Base-by-base conservation (phyloP, 1,139 yeast species). In the Yamadazyma kanchanaburiensis region DNA sequence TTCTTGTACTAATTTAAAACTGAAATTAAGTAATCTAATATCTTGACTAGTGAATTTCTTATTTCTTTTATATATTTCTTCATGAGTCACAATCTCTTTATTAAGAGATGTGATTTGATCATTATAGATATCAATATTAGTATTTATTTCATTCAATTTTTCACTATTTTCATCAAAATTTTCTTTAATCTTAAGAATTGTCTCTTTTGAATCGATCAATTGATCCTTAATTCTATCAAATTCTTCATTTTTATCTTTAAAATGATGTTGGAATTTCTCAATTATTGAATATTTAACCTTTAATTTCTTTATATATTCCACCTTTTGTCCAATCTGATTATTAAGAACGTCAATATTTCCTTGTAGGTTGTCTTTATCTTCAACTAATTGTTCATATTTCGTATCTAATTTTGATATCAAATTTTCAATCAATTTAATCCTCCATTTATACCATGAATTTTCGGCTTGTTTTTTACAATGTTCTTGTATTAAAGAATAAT, bases 391-490 rank as follows among this genome's bases (percentile, higher is more conserved):
- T 12, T 48, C 48, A 22, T 48, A 39, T 35, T 55, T 64, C 22
- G 48, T 51, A 18, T 55, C 49, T 22, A 73, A 49, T 28, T 64
- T 72, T 15, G 50, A 50, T 22, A 64, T 43, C 14, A 74, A 53
- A 28, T 53, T 62, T 36, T 40, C 36, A 1, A 70, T 53, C 24
- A 75, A 51, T 36, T 70, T 70, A n/a, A 58, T 51, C 38, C 81
- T 52, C 83, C 83, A 77, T 23, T 60, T 67, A 42, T 74, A 75
- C 82, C 82, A 77, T 1, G 70, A 68, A 14, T 63, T 64, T 34
- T 60, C 65, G 3, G 81, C 74, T 43, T 70, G 70, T 23, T 60
- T 62, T 20, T 79, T 58, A 3, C 80, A 60, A 36, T 51, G 66
- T 30, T 71, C 76, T 45, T 73, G 74, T 31, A 75, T 51, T 16